Conservation (phyloP, 805 yeast species). For the Yamadazyma paraphyllophila region DNA sequence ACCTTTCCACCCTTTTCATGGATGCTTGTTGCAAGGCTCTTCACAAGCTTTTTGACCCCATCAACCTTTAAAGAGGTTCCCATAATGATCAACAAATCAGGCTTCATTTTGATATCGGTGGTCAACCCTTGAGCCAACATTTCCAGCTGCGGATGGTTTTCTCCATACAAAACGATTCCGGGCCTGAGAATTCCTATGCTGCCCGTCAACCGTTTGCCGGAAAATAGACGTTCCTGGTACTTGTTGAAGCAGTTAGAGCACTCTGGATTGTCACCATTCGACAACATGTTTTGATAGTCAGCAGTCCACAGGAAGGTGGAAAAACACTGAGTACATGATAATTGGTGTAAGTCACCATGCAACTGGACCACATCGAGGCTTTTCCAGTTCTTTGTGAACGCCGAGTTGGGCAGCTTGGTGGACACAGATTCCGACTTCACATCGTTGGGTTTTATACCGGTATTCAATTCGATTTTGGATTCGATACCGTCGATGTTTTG, state of each 20-base stretch:
- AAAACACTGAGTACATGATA: conserved; percentile 75
- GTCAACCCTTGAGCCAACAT: conserved; percentile 67
- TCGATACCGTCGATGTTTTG: conserved; percentile 94
- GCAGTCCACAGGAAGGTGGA: conserved; percentile 59
- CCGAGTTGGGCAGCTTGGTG: conserved; percentile 5
- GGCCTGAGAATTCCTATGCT: conserved; percentile 80
- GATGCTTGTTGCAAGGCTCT: conserved; percentile 61
- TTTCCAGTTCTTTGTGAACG: conserved; percentile 51
- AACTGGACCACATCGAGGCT: conserved; percentile 77
- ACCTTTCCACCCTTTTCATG: conserved; percentile 81
- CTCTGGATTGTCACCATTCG: conserved; percentile 68
- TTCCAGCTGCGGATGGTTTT: conserved; percentile 86
- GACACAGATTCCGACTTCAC: conserved; percentile 20
- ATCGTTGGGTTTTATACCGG: conserved; percentile 47
- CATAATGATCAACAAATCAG: conserved; percentile 81
- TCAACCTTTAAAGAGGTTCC: conserved; percentile 92
- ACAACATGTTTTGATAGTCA: conserved; percentile 44
- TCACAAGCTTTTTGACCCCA: conserved; percentile 81
- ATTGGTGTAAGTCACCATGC: conserved; percentile 81
- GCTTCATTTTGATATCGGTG: conserved; percentile 62
- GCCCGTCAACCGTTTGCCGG: conserved; percentile 75
- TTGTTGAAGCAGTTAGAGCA: conserved; percentile 67
- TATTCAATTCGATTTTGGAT: conserved; percentile 55
- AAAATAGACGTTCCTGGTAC: conserved; percentile 52
- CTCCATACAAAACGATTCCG: conserved; percentile 88